A percentile compares a stretch with the other conserved stretches of the same genome.
Evolutionary conservation across 139 green algal species (phyloP).

Genomic region (Nannochloris sp.): DNA sequence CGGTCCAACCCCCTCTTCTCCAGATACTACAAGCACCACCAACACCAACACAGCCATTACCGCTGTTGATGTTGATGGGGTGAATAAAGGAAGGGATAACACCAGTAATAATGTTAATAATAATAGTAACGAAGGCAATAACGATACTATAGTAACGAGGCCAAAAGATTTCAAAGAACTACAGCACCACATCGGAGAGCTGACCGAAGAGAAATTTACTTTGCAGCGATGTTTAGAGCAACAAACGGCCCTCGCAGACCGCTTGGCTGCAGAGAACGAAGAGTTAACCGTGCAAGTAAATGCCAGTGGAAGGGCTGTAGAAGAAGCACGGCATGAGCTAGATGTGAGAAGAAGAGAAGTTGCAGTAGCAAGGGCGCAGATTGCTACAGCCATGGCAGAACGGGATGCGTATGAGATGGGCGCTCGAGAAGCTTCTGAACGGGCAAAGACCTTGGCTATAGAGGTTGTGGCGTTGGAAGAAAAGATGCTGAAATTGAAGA

Average conservation of each 20-base stretch:
- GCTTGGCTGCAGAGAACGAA: slow-evolving; percentile 49
- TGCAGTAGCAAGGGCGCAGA: background rate
- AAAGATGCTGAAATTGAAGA: slow-evolving; percentile 17
- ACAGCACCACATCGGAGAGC: slow-evolving; percentile 67
- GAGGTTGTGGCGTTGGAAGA: slow-evolving; percentile 47
- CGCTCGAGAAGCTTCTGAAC: slow-evolving; percentile 25
- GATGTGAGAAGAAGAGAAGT: background rate
- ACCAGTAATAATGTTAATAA: too few species aligned
- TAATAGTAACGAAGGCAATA: too few species aligned
- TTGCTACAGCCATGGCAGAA: slow-evolving; percentile 20
- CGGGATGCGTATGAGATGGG: slow-evolving; percentile 24
- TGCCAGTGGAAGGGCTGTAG: background rate
- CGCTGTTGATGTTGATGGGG: too few species aligned
- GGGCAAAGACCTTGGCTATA: slow-evolving; percentile 31
- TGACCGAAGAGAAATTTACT: slow-evolving; percentile 66
- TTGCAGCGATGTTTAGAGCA: slow-evolving; percentile 48
- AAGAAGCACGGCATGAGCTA: slow-evolving; percentile 7
- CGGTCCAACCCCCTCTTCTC: too few species aligned
- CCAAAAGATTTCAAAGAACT: slow-evolving; percentile 33
- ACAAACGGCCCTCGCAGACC: slow-evolving; percentile 33
- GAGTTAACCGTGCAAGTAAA: slow-evolving; percentile 44
- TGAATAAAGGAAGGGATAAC: too few species aligned
- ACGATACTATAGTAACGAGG: too few species aligned
- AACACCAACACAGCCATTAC: too few species aligned
- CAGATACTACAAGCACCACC: too few species aligned